Evolutionary conservation across 257 asterid species (phyloP), one percentile per base, ranked within the genome.

Genomic region (Verbascum thapsus): DNA sequence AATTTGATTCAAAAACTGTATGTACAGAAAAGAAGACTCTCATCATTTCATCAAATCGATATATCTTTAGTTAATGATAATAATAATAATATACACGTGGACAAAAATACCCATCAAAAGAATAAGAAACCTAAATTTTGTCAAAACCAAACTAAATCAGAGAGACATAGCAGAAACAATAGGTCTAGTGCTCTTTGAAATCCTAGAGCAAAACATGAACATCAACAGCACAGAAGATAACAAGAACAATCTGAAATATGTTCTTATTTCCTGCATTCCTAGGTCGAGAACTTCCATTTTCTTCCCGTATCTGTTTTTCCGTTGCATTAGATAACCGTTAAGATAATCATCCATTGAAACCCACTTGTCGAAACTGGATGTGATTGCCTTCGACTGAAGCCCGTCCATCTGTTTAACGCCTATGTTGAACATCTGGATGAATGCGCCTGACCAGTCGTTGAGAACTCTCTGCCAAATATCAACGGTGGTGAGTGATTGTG

Each of bases 201-300:
- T 90, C 79, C 99, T 94, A 30, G 96, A 87, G 80, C 99, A 94
- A 61, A 94, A 94, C 97, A 94, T 87, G 83, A 87, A 94, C 82
- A 90, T 42, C 81, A 90, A 71, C 17, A 94, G 85, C 75, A 87
- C 96, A 15, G 99, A 94, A 4, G 99, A 94, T 54, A 94, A 68
- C 85, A 89, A 69, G 80, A 94, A 90, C 83, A 94, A 68, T 61
- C 97, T 81, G 80, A 87, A 94, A 66, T 94, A 94, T 10, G 99
- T 76, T 53, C 97, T 71, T 22, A 90, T 94, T 77, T 94, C 99
- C 74, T 90, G 97, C 85, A 94, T 69, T 57, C 99, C 99, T 19
- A 89, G 87, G 56, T 90, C 99, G 58, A 90, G 85, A 63, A 94
- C 95, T 58, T 90, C 99, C 77, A 85, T 72, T 80, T 94, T 94